phyloP scores from a whole-genome alignment of 495 filamentous ascomycete species.

The Hyaloscypha variabilis region DNA sequence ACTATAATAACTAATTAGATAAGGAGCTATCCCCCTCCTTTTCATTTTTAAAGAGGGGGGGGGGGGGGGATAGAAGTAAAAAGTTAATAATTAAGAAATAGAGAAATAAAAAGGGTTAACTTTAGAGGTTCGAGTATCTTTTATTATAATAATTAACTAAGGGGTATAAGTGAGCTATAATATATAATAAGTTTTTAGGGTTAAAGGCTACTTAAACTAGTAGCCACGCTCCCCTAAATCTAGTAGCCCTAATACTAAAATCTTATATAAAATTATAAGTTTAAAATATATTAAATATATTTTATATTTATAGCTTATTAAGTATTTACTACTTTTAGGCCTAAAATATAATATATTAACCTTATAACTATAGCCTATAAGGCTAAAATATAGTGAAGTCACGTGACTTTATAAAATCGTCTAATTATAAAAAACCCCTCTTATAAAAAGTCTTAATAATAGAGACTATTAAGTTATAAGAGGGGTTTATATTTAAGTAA shows the following conservation, averaged over 20 bases:
- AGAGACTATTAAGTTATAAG: no score
- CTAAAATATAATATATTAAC: no score
- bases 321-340: no score
- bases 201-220: neutral
- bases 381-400: no score
- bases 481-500: no score
- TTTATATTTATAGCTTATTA: no score
- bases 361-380: no score
- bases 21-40: neutral
- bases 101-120: neutral
- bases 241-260: constrained; percentile 7
- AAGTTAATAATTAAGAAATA: neutral
- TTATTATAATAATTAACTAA: neutral
- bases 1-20: constrained; percentile 8
- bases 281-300: no score
- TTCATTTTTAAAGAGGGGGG: no score
- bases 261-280: constrained; percentile 8
- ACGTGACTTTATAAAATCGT: no score
- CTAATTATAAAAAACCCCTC: no score
- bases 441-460: no score
- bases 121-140: neutral
- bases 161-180: neutral
- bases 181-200: neutral
- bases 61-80: neutral
- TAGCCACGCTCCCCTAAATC: neutral